Evolutionary conservation across 192 early-diverging fungal species (phyloP).

Genomic region (Backusella luteola): DNA sequence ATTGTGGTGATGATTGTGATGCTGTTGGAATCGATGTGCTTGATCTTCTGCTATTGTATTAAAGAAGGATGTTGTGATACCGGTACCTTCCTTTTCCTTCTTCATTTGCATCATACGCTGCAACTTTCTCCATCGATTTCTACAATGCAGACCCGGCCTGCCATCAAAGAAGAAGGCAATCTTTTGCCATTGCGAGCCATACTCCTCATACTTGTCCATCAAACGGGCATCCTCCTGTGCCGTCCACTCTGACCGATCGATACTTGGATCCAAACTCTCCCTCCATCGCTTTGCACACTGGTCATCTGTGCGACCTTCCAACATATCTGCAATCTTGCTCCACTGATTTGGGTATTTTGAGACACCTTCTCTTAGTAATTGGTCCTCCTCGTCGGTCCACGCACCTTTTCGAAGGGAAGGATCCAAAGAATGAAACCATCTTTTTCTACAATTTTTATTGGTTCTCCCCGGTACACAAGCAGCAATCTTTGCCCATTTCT

Average conservation of each 20-base stretch:
- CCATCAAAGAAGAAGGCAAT: constrained; percentile 74
- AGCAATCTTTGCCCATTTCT: constrained; percentile 78
- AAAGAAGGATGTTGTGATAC: not conserved
- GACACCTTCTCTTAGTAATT: constrained; percentile 67
- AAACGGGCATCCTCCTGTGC: constrained; percentile 64
- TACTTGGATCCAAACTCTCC: constrained; percentile 82
- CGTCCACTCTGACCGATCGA: constrained; percentile 70
- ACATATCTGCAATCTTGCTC: constrained; percentile 76
- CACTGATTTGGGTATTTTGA: constrained; percentile 72
- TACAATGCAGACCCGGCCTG: constrained; percentile 73
- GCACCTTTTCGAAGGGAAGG: constrained; percentile 73
- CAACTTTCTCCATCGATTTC: constrained; percentile 78
- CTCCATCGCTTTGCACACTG: constrained; percentile 91
- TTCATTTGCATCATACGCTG: constrained; percentile 52
- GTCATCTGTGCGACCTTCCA: constrained; percentile 80
- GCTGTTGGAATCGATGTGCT: not conserved
- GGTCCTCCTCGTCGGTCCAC: constrained; percentile 82
- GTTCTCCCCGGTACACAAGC: constrained; percentile 71
- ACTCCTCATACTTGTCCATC: constrained; percentile 60
- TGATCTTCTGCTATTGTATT: constrained; percentile 10
- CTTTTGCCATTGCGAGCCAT: constrained; percentile 78
- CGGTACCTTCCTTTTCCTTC: constrained; percentile 13
- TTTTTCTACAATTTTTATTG: constrained; percentile 82
- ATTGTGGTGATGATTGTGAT: not conserved
- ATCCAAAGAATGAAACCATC: constrained; percentile 81